A percentile compares a stretch with the other conserved stretches of the same genome.
Conservation (phyloP, 352 stramenopile species). For the Phytophthora ohioensis region DNA sequence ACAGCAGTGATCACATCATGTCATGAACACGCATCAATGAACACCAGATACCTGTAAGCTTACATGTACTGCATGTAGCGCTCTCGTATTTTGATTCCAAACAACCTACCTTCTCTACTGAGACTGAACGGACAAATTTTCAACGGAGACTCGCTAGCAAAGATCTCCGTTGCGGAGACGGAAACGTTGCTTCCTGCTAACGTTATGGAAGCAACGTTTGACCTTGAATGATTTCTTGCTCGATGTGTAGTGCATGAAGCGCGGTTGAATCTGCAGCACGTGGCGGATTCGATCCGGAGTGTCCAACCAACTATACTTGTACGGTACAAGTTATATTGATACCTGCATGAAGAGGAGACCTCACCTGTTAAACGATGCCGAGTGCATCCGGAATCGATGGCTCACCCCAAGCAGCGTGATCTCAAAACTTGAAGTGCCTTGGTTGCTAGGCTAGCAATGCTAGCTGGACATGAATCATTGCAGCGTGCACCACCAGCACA, state of each 20-base stretch:
- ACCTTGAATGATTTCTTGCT: too few relatives aligned
- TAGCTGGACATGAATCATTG: background rate
- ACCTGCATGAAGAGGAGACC: background rate
- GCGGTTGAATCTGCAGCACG: background rate
- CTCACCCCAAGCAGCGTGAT: slow-evolving; percentile 25
- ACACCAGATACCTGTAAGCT: too few relatives aligned
- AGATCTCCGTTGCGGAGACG: too few relatives aligned
- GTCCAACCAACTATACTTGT: background rate
- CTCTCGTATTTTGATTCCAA: too few relatives aligned
- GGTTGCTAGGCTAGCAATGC: too few relatives aligned
- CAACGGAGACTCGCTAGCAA: too few relatives aligned
- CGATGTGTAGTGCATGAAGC: background rate
- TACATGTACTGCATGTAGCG: too few relatives aligned
- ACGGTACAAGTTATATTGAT: background rate
- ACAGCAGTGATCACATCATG: background rate
- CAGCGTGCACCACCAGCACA: background rate
- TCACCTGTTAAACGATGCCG: slow-evolving; percentile 21
- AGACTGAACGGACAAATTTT: too few relatives aligned
- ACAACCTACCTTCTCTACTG: too few relatives aligned
- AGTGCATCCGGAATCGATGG: slow-evolving; percentile 17
- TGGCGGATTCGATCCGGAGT: slow-evolving; percentile 1
- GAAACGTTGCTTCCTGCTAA: too few relatives aligned
- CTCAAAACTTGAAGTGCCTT: background rate
- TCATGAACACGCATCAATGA: background rate
- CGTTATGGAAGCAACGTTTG: too few relatives aligned